phyloP scores from a whole-genome alignment of 2,329 filamentous ascomycete genomes.

The Aspergillus japonicus region DNA sequence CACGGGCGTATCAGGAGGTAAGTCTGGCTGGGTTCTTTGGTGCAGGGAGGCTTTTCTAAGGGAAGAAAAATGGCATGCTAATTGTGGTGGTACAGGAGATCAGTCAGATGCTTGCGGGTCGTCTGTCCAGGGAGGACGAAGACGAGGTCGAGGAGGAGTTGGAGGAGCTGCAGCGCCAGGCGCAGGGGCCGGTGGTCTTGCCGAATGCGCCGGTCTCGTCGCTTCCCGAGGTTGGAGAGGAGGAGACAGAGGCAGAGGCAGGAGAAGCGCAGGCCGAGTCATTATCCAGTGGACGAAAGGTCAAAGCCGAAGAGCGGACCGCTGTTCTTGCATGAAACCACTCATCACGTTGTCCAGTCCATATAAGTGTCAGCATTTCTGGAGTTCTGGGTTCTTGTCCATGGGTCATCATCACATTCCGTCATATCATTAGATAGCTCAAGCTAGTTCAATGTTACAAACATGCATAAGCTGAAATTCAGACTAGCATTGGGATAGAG shows the following conservation, averaged over 20 bases:
- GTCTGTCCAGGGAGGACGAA: conserved; percentile 91
- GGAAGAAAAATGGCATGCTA: conserved; percentile 1
- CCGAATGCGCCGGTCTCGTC: conserved; percentile 41
- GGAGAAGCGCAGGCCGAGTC: conserved; percentile 22
- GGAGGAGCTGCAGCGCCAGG: conserved; percentile 71
- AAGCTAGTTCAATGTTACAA: neutral
- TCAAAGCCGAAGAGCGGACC: conserved; percentile 23
- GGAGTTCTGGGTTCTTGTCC: conserved; percentile 24
- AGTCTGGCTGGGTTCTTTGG: conserved; percentile 21
- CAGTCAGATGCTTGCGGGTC: conserved; percentile 82
- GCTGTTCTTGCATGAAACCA: conserved; percentile 14
- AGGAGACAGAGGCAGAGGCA: conserved; percentile 25
- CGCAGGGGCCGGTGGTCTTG: conserved; percentile 39
- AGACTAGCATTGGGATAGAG: conserved; percentile 7
- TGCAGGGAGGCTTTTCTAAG: too few species aligned
- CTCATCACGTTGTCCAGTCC: neutral
- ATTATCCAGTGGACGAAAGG: conserved; percentile 27
- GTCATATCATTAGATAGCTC: conserved; percentile 2
- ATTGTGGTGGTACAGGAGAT: conserved; percentile 64
- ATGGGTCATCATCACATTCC: conserved; percentile 1
- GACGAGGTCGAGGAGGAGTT: conserved; percentile 97
- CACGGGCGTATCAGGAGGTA: conserved; percentile 85
- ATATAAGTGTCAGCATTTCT: conserved; percentile 19
- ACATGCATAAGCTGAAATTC: conserved; percentile 13
- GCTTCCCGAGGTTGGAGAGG: conserved; percentile 29